phyloP scores from a whole-genome alignment of 108 stramenopile genomes.

The Conticribra weissflogii region DNA sequence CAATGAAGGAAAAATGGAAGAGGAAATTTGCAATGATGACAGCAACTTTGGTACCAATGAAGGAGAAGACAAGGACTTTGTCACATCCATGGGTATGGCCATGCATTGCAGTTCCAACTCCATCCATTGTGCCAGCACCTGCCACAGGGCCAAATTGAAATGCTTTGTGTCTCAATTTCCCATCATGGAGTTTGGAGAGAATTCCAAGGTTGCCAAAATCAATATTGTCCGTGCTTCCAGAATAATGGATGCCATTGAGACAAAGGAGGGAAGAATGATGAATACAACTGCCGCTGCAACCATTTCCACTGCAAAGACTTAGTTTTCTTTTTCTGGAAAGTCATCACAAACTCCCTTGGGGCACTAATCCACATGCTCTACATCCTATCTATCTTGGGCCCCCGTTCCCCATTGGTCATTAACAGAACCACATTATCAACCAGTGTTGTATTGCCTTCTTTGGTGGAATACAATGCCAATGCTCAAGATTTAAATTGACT shows the following conservation, averaged over 20 bases:
- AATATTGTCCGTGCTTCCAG: too few relatives aligned
- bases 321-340: slow-evolving; percentile 19
- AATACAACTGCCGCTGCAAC: slow-evolving; percentile 4
- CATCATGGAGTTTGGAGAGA: slow-evolving; percentile 75
- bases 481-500: slow-evolving; percentile 70
- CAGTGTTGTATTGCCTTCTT: not conserved
- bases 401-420: slow-evolving; percentile 73
- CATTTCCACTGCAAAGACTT: slow-evolving; percentile 5
- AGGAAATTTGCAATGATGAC: slow-evolving; percentile 23
- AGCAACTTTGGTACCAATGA: slow-evolving; percentile 18
- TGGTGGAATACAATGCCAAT: slow-evolving; percentile 57
- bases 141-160: slow-evolving; percentile 78
- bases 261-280: too few relatives aligned
- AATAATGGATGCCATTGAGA: too few relatives aligned
- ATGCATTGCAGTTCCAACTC: slow-evolving; percentile 54
- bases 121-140: slow-evolving; percentile 63
- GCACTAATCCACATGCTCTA: slow-evolving; percentile 72
- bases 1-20: slow-evolving; percentile 42
- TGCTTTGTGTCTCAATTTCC: slow-evolving; percentile 75
- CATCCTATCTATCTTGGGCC: slow-evolving; percentile 69
- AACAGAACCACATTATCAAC: slow-evolving; percentile 40
- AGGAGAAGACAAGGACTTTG: not conserved
- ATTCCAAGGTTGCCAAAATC: slow-evolving; percentile 70
- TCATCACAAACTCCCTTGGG: slow-evolving; percentile 43
- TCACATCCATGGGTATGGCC: not conserved